A percentile compares a stretch with the other conserved stretches of the same genome.
Evolutionary conservation across 176 grass and related monocot genomes (phyloP).

Genomic region (Carex myosuroides): DNA sequence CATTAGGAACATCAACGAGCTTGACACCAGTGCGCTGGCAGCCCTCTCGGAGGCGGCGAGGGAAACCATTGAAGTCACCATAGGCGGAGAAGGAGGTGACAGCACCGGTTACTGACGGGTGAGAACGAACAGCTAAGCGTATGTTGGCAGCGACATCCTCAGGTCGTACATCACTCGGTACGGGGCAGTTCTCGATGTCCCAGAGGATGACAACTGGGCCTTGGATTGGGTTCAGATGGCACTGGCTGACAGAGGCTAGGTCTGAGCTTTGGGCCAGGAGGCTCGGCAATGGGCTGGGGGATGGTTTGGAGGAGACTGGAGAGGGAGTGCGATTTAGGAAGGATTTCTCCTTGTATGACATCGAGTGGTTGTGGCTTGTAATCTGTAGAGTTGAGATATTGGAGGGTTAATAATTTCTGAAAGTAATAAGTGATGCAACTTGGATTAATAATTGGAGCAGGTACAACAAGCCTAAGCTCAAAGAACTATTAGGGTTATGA

Average conservation of each 20-base stretch:
- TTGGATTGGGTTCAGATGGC: conserved; percentile 13
- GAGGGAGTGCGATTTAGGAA: neutral
- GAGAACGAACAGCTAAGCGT: conserved; percentile 59
- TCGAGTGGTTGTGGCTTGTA: neutral
- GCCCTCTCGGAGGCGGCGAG: conserved; percentile 81
- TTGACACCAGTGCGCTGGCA: conserved; percentile 65
- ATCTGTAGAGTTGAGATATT: conserved; percentile 19
- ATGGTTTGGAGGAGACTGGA: conserved; percentile 1
- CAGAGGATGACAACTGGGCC: conserved; percentile 83
- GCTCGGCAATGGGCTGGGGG: neutral
- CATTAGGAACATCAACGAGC: conserved; percentile 50
- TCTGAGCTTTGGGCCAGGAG: neutral
- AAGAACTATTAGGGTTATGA: neutral
- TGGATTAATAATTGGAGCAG: neutral
- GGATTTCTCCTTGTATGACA: conserved; percentile 12
- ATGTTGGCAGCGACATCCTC: conserved; percentile 88
- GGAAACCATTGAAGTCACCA: conserved; percentile 93
- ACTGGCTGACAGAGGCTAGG: neutral
- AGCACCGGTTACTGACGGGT: conserved; percentile 59
- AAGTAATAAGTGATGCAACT: neutral
- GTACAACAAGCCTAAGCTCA: neutral
- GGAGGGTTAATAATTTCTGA: conserved; percentile 2
- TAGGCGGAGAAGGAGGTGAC: conserved; percentile 88
- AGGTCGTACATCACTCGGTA: conserved; percentile 75
- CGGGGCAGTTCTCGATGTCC: conserved; percentile 95